Base-by-base conservation (phyloP, 495 filamentous ascomycete genomes). In the Lineolata rhizophorae region DNA sequence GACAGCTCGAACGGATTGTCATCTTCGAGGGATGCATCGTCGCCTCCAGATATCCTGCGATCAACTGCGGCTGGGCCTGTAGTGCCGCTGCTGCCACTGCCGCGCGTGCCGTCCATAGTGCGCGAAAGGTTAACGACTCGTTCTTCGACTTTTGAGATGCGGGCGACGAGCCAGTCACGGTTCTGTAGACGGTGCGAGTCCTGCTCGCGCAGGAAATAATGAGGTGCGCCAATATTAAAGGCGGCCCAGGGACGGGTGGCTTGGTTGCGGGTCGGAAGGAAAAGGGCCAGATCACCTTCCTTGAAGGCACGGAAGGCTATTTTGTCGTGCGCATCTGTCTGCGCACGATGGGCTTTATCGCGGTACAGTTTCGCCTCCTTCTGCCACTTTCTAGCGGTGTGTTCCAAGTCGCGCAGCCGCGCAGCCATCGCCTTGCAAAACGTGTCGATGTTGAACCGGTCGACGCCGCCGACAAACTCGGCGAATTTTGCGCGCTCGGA, bases 1-100 rank as follows among this genome's bases (percentile, higher is more conserved):
- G 83, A 92, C 11, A 99, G 64, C 40, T 93, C 84, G 43, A 95
- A 99, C 1, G 87, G 87, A 47, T 99, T 99, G 36, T 99, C 87
- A 38, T 97, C 84, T 27, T 87, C 81, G n/a, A 72, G 59, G 3
- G 65, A 67, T 5, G 43, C 33, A 8, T 33, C 45, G 31, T 48
- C 46, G 20, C 44, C 47, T 14, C 34, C 46, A 11, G 47, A 39
- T 20, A 53, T 53, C 13, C 60, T 57, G 10, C 57, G 63, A 32
- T 73, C 70, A 49, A 58, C 66, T 19, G 52, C 44, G 42, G 65
- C 49, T n/a, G n/a, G n/a, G n/a, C n/a, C n/a, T n/a, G n/a, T n/a
- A n/a, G n/a, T n/a, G n/a, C n/a, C n/a, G n/a, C n/a, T n/a, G n/a
- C n/a, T n/a, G n/a, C n/a, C n/a, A n/a, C n/a, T n/a, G 52, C 46